These are phyloP conservation scores for Dysphania ambrosioides DNA, from an alignment of 148 eudicot species.

Conservation along the genomic window DNA sequence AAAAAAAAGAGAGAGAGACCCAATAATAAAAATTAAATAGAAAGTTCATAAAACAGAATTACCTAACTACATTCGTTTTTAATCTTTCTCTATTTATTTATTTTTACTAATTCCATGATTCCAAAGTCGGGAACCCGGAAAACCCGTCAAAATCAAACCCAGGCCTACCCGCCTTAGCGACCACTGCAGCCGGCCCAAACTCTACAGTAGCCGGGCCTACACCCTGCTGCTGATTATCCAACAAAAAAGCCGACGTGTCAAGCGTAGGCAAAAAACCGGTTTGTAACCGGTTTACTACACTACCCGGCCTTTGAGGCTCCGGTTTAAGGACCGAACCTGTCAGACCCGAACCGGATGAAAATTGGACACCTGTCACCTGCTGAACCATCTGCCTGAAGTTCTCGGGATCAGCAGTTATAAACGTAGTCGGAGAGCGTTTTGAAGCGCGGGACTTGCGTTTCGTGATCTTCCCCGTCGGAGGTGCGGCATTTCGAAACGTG, in stretches of 20 bases:
- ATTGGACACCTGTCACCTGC: slow-evolving; percentile 73
- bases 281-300: slow-evolving; percentile 29
- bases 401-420: slow-evolving; percentile 63
- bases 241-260: slow-evolving; percentile 69
- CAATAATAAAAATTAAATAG: neutral
- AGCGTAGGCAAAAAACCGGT: slow-evolving; percentile 58
- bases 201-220: slow-evolving; percentile 16
- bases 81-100: neutral
- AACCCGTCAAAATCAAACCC: slow-evolving; percentile 55
- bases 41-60: neutral
- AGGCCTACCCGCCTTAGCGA: slow-evolving; percentile 26
- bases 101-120: slow-evolving; percentile 44
- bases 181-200: slow-evolving; percentile 20
- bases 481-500: slow-evolving; percentile 27
- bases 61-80: slow-evolving; percentile 27
- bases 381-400: slow-evolving; percentile 85
- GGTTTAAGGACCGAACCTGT: slow-evolving; percentile 48
- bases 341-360: slow-evolving; percentile 21
- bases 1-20: slow-evolving; percentile 1
- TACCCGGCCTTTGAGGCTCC: slow-evolving; percentile 47
- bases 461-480: slow-evolving; percentile 20
- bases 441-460: slow-evolving; percentile 74
- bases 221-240: slow-evolving; percentile 39
- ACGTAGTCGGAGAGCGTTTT: slow-evolving; percentile 64
- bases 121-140: slow-evolving; percentile 72